Evolutionary conservation across 352 stramenopile species (phyloP).

Genomic region (Phytophthora uliginosa): DNA sequence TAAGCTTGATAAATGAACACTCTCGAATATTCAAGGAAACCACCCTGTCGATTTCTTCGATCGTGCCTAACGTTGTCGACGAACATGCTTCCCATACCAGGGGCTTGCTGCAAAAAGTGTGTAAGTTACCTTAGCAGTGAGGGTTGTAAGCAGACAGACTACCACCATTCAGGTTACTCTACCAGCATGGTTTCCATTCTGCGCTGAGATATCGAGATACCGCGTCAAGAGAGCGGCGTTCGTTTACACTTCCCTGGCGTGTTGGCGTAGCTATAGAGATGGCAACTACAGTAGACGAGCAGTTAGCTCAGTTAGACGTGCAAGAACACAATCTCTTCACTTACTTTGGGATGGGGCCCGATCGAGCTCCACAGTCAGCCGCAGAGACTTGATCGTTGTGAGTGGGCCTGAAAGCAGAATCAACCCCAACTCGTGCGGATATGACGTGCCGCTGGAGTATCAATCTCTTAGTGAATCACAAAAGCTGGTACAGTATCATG

Average conservation of each 20-base stretch:
- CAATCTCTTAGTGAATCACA: background rate
- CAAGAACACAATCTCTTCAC: background rate
- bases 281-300: slow-evolving; percentile 12
- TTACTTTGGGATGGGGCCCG: slow-evolving; percentile 28
- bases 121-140: background rate
- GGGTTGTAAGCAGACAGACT: background rate
- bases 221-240: slow-evolving; percentile 18
- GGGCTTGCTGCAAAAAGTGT: slow-evolving; percentile 10
- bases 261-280: slow-evolving; percentile 30
- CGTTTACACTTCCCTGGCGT: background rate
- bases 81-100: slow-evolving; percentile 11
- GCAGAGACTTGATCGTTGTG: slow-evolving; percentile 18
- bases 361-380: slow-evolving; percentile 6
- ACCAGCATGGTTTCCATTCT: slow-evolving; percentile 40
- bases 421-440: slow-evolving; percentile 43
- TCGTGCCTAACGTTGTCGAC: background rate
- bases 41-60: slow-evolving; percentile 10
- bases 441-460: slow-evolving; percentile 13
- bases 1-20: slow-evolving; percentile 48
- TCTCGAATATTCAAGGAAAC: slow-evolving; percentile 19
- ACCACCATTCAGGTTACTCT: background rate
- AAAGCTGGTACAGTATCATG: background rate
- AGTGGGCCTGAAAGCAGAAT: slow-evolving; percentile 36
- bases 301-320: background rate
- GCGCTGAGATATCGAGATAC: slow-evolving; percentile 48